These are phyloP conservation scores for Cercospora janseana DNA, from an alignment of 2,329 filamentous ascomycete genomes.

Conservation along the genomic window DNA sequence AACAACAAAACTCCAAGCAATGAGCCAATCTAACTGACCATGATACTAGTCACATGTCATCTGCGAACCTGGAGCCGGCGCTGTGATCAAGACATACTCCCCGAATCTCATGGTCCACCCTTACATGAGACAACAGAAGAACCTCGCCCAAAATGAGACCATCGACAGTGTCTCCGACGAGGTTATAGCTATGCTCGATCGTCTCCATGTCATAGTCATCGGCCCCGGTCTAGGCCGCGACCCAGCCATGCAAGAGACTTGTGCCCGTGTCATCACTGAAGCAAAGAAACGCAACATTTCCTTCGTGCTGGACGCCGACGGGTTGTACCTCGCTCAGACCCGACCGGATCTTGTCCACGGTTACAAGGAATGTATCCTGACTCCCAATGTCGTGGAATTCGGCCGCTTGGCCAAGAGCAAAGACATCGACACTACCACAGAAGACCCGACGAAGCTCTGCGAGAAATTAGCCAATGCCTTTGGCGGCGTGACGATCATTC, in stretches of 20 bases:
- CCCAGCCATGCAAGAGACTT: constrained; percentile 82
- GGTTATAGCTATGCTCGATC: constrained; percentile 76
- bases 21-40: not conserved
- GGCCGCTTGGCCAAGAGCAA: constrained; percentile 73
- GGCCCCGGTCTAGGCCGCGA: constrained; percentile 91
- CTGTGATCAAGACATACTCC: constrained; percentile 95
- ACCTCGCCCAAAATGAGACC: constrained; percentile 54
- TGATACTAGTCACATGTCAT: constrained; percentile 79
- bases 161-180: constrained; percentile 63
- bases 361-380: constrained; percentile 81
- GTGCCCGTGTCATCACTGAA: constrained; percentile 72
- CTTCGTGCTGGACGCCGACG: constrained; percentile 90
- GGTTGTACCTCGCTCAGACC: constrained; percentile 72
- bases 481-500: constrained; percentile 84
- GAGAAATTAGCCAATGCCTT: constrained; percentile 70
- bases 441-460: constrained; percentile 59
- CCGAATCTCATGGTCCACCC: constrained; percentile 99
- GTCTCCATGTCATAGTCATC: constrained; percentile 88
- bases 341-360: constrained; percentile 74
- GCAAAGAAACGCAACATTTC: constrained; percentile 71
- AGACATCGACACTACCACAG: constrained; percentile 58
- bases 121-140: constrained; percentile 76
- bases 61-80: constrained; percentile 79
- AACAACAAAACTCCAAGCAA: not conserved
- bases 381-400: constrained; percentile 94